These are phyloP conservation scores for Candida tropicalis DNA, from an alignment of 1,139 yeast genomes.

Conservation along the genomic window DNA sequence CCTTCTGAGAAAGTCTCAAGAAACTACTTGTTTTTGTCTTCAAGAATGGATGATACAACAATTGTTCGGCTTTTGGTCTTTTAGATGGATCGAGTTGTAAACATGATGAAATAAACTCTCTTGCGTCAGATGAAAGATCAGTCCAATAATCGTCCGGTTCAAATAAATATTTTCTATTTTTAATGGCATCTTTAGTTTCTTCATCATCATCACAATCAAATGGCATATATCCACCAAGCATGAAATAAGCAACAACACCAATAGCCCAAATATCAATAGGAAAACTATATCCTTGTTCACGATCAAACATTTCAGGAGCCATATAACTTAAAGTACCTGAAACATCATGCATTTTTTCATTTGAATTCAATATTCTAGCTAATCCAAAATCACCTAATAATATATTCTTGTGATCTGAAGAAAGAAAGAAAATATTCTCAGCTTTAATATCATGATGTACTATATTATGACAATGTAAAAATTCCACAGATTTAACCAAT, in stretches of 20 bases:
- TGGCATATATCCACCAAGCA: slow-evolving; percentile 77
- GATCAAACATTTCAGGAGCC: slow-evolving; percentile 66
- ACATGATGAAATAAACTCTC: slow-evolving; percentile 61
- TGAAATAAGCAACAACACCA: slow-evolving; percentile 71
- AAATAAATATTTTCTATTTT: slow-evolving; percentile 56
- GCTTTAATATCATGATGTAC: slow-evolving; percentile 49
- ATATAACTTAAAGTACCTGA: slow-evolving; percentile 77
- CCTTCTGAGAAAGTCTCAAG: neutral
- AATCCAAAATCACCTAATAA: slow-evolving; percentile 77
- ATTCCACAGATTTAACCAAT: slow-evolving; percentile 32
- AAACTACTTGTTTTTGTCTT: neutral
- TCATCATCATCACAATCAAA: slow-evolving; percentile 75
- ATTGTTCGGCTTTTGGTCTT: slow-evolving; percentile 51
- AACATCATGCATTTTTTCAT: slow-evolving; percentile 28
- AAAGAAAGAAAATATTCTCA: slow-evolving; percentile 39
- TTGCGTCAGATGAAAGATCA: slow-evolving; percentile 55
- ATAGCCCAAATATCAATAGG: slow-evolving; percentile 78
- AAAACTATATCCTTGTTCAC: slow-evolving; percentile 55
- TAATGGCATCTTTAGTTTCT: slow-evolving; percentile 68
- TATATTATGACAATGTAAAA: slow-evolving; percentile 34
- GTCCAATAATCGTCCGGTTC: slow-evolving; percentile 65
- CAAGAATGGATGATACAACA: slow-evolving; percentile 52
- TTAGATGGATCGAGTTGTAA: slow-evolving; percentile 47
- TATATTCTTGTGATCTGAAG: slow-evolving; percentile 31
- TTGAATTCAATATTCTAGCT: slow-evolving; percentile 37